Conservation (phyloP, 176 grass and related monocot species). For the Elaeis guineensis region DNA sequence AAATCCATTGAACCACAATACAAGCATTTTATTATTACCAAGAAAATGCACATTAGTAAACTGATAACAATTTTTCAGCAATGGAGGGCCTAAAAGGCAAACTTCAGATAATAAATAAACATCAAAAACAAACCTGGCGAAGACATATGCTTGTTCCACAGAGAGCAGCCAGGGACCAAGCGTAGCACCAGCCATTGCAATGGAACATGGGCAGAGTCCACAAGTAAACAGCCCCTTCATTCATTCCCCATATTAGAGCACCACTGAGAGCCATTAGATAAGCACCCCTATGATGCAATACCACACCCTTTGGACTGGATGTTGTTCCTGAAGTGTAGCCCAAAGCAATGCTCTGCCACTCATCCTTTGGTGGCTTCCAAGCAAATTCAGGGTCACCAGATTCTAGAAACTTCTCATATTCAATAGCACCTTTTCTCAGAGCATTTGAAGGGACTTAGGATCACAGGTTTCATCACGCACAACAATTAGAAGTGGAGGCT, state of each 20-base stretch:
- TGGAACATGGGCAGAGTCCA: slow-evolving; percentile 98
- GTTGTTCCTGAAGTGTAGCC: slow-evolving; percentile 92
- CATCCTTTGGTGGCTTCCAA: slow-evolving; percentile 78
- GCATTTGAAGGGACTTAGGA: slow-evolving; percentile 43
- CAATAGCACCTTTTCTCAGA: slow-evolving; percentile 60
- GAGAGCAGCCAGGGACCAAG: slow-evolving; percentile 78
- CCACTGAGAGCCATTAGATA: slow-evolving; percentile 77
- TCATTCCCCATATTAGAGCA: slow-evolving; percentile 67
- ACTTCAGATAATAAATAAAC: neutral
- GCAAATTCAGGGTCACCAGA: slow-evolving; percentile 61
- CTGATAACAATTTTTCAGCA: no score
- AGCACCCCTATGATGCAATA: slow-evolving; percentile 84
- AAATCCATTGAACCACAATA: no score
- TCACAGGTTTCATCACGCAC: slow-evolving; percentile 59
- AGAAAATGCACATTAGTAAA: no score
- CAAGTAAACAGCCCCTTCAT: slow-evolving; percentile 51
- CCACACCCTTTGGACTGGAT: slow-evolving; percentile 78
- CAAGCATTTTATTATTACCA: no score
- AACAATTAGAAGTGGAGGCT: slow-evolving; percentile 67
- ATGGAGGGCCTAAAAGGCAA: no score
- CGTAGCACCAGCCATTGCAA: slow-evolving; percentile 89
- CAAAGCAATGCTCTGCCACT: slow-evolving; percentile 81
- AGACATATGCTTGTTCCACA: slow-evolving; percentile 86
- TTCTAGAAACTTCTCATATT: slow-evolving; percentile 74
- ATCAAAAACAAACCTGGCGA: slow-evolving; percentile 55